A percentile compares a stretch with the other conserved stretches of the same genome.
phyloP scores from a whole-genome alignment of 1,284 basidiomycete genomes.

The Marasmius oreades region DNA sequence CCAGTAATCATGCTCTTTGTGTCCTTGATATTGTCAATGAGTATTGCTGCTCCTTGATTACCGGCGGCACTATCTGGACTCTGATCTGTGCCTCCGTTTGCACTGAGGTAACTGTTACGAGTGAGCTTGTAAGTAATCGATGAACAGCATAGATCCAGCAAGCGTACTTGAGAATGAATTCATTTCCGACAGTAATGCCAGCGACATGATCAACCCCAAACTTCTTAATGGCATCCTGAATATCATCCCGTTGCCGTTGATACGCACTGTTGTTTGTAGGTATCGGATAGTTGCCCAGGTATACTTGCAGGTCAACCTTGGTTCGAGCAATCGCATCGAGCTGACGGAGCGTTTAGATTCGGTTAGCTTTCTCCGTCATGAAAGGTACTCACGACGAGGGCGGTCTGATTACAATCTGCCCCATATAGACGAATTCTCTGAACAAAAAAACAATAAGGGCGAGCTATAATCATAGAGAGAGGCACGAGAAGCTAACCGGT shows the following conservation, averaged over 20 bases:
- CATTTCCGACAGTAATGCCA: slow-evolving; percentile 68
- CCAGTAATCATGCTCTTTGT: slow-evolving; percentile 41
- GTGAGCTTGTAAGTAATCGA: background rate
- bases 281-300: slow-evolving; percentile 62
- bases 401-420: slow-evolving; percentile 55
- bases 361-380: background rate
- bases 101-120: slow-evolving; percentile 37
- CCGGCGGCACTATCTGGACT: slow-evolving; percentile 43
- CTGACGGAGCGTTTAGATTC: background rate
- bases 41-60: slow-evolving; percentile 20
- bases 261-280: slow-evolving; percentile 43
- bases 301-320: slow-evolving; percentile 66
- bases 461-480: background rate
- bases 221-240: slow-evolving; percentile 17
- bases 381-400: slow-evolving; percentile 40
- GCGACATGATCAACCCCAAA: slow-evolving; percentile 49
- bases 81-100: slow-evolving; percentile 24
- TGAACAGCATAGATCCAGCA: background rate
- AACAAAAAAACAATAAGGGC: background rate
- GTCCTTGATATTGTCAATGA: slow-evolving; percentile 50
- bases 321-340: slow-evolving; percentile 64
- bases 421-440: slow-evolving; percentile 54
- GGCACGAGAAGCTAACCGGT: slow-evolving; percentile 23
- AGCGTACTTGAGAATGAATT: slow-evolving; percentile 59
- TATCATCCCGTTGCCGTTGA: slow-evolving; percentile 17